Evolutionary conservation across 805 yeast genomes (phyloP), one percentile per base, ranked within the genome.

Genomic region (Diddensiella caesifluorescens): DNA sequence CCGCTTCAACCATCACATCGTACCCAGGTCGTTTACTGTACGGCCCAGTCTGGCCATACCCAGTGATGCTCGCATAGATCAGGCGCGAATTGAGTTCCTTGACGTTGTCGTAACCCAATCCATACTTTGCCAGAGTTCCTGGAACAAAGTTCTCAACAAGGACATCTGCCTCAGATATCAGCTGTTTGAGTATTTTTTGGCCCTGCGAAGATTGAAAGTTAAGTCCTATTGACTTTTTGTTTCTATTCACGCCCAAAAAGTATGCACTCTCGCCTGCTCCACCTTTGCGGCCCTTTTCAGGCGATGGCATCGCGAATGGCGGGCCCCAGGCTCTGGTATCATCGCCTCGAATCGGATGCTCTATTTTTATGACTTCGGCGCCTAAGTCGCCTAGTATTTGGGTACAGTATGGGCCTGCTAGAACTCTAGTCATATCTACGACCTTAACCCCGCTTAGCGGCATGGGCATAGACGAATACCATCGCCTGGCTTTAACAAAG

Each of bases 241-340:
- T 66, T 13, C 71, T 55, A 43, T 61, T 63, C 23, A 62, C 65
- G 5, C 61, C 51, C 28, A 66, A 52, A 41, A 57, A 66, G 49
- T 66, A 66, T 1, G 71, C 71, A 33, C 64, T 52, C 42, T 66
- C 71, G 5, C 35, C 5, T 15, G 49, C 21, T 13, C 38, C 26
- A 1, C 40, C 44, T n/a, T n/a, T n/a, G n/a, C n/a, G n/a, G n/a
- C 34, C 30, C 15, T 20, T 33, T 5, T 37, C 41, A 7, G 35
- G 38, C 2, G 22, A 23, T 22, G 28, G 36, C 9, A 44, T 39
- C 4, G 68, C 68, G 44, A 67, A 66, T 4, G 71, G 71, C 1
- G 71, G 71, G 13, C 71, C 71, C 71, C 71, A 66, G 4, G 64
- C 61, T 25, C 70, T 54, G 1, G 71, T 66, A 38, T 67, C 71